Base-by-base conservation (phyloP, 2,329 filamentous ascomycete species). In the Nigrograna mackinnonii region DNA sequence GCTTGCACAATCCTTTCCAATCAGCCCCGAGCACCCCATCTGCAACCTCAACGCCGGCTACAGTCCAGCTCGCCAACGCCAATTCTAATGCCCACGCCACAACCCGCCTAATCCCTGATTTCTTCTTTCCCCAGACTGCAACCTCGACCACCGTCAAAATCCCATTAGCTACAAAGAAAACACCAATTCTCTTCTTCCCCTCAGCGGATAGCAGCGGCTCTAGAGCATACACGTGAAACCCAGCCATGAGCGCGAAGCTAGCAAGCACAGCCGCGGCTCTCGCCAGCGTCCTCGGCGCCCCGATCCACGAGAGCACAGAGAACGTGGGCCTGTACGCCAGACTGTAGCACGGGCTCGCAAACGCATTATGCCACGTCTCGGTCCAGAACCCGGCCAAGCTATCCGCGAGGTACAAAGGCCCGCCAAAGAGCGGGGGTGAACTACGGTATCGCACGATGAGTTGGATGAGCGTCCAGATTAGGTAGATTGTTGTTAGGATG, bases 291-390 rank as follows among this genome's bases (percentile, higher is more conserved):
- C 58, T 41, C 5, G 69, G 65, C 1, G 69, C 42, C 1, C 67
- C 61, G 18, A 59, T 51, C 35, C 52, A 56, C 1, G 58, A 58
- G 14, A 72, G 58, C 2, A 50, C 40, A 16, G 55, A 52, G n/a
- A 67, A 55, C 17, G 70, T 47, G 4, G 70, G 70, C 1, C 46
- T 47, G 38, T 72, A 72, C 6, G 64, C 67, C n/a, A 73, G 57
- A 5, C 60, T 66, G 5, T 60, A 61, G 33, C 68, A 72, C 1
- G 70, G 69, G 21, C 68, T 61, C 6, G 69, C 60, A 46, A 72
- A 73, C 1, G 60, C 66, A 38, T 70, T 72, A 37, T 73, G 70
- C 70, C 70, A 73, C 14, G 66, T 71, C 46, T 71, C 68, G 12
- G 59, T 68, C 70, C 70, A 73, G 47, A 54, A 54, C 1, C 37